Evolutionary conservation across 2,329 filamentous ascomycete species (phyloP).

Genomic region (Talaromyces sp.): DNA sequence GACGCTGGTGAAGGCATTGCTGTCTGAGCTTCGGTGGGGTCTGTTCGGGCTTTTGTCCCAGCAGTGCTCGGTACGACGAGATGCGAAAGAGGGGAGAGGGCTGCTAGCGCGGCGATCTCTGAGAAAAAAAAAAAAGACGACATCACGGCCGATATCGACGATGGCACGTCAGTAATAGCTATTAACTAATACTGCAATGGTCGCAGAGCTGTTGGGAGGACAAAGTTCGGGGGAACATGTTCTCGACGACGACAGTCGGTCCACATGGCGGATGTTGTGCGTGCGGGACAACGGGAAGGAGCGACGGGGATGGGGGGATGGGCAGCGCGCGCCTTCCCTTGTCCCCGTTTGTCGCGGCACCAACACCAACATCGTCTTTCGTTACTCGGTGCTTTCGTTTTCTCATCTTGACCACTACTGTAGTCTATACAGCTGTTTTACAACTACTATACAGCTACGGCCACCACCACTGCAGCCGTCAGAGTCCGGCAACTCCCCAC

Average conservation of each 20-base stretch:
- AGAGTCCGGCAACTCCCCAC: background rate
- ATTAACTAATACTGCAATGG: background rate
- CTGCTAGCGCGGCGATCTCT: background rate
- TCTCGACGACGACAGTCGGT: background rate
- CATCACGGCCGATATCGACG: background rate
- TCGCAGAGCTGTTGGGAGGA: background rate
- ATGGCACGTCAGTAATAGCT: background rate
- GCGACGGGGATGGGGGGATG: background rate
- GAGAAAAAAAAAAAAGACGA: background rate
- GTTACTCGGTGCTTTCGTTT: background rate
- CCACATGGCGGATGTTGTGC: background rate
- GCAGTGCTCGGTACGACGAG: background rate
- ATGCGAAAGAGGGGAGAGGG: background rate
- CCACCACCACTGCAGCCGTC: background rate
- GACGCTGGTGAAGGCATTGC: background rate
- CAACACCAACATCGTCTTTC: background rate
- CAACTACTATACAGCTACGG: background rate
- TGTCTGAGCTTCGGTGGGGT: background rate
- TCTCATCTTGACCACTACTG: background rate
- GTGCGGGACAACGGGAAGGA: background rate
- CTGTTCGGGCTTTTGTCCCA: background rate
- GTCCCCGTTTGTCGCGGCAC: background rate
- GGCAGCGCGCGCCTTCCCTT: background rate
- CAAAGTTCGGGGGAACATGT: background rate
- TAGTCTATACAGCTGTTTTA: background rate